Evolutionary conservation across 257 asterid genomes (phyloP), one percentile per base, ranked within the genome.

Genomic region (Knoxia roxburghii): DNA sequence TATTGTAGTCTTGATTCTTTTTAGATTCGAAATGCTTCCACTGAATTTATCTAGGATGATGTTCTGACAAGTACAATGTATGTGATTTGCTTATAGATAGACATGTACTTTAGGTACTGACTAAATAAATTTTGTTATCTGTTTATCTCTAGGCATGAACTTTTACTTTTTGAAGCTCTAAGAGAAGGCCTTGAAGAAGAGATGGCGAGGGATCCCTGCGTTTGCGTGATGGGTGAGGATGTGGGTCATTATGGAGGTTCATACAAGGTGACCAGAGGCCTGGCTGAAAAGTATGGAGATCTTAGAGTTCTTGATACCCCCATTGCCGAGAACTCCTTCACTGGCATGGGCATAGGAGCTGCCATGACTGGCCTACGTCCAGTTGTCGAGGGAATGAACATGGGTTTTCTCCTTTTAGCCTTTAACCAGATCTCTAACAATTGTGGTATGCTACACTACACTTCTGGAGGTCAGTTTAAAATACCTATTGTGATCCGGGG

Each of bases 221-320:
- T 90, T 52, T 90, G 97, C 64, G 85, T 86, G 26, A 76, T 87
- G 74, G 97, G 95, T 33, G 97, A 87, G 70, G 95, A 86, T 58
- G 95, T 90, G 24, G 97, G 97, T 69, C 97, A 90, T 70, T 86
- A 90, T 56, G 97, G 96, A 58, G 96, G 95, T 37, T 87, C 97
- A 10, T 90, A 90, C 86, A 87, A 90, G 77, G 97, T 90, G 39
- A 86, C 91, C 56, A 82, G 74, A 75, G 97, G 82, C 69, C 68
- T 90, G 26, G 97, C 95, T 7, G 49, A 77, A 21, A 90, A 86
- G 71, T 86, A 78, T 21, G 97, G 97, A 21, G 97, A 90, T 75
- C 87, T 90, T 46, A 80, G 96, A 61, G 95, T 87, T 63, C 95
- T 90, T 2, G 97, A 87, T 80, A 90, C 97, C 23, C 96, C 96